Conservation (phyloP, 768 basidiomycete species). For the Boletus coccyginus region DNA sequence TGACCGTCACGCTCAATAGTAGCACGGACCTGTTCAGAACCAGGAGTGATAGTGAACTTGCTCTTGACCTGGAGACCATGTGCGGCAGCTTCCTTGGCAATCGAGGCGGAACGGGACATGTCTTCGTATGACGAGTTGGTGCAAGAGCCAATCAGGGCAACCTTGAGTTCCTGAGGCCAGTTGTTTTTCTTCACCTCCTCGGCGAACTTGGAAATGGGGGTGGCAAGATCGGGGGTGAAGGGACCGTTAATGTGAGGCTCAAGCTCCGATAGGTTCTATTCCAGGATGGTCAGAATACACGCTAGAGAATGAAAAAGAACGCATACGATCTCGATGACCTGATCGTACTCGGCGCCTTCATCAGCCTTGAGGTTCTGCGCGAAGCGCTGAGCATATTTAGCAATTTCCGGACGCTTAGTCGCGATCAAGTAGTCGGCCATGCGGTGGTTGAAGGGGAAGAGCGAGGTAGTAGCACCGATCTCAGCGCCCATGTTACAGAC, state of each 20-base stretch:
- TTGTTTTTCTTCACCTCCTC: conserved; percentile 88
- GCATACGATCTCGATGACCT: conserved; percentile 86
- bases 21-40: conserved; percentile 96
- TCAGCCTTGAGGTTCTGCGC: conserved; percentile 89
- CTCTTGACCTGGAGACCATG: conserved; percentile 90
- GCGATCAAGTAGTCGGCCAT: conserved; percentile 94
- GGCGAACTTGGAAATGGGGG: conserved; percentile 95
- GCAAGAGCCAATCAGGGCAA: conserved; percentile 98
- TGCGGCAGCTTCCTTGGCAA: conserved; percentile 81
- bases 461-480: conserved; percentile 96
- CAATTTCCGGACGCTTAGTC: conserved; percentile 89
- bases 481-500: conserved; percentile 99
- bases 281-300: not conserved
- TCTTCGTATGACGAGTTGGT: conserved; percentile 99
- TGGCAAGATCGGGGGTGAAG: conserved; percentile 99
- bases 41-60: conserved; percentile 97
- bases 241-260: conserved; percentile 99
- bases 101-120: conserved; percentile 96
- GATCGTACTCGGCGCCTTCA: conserved; percentile 87
- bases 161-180: conserved; percentile 97
- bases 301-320: not conserved
- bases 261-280: conserved; percentile 88
- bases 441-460: conserved; percentile 98
- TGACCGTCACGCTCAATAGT: conserved; percentile 97
- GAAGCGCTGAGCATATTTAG: conserved; percentile 85